Percentiles rank a stretch among this genome's conserved stretches.
These are phyloP conservation scores for Phalaenopsis aphrodite DNA, from an alignment of 106 monocot genomes.

Conservation along the genomic window DNA sequence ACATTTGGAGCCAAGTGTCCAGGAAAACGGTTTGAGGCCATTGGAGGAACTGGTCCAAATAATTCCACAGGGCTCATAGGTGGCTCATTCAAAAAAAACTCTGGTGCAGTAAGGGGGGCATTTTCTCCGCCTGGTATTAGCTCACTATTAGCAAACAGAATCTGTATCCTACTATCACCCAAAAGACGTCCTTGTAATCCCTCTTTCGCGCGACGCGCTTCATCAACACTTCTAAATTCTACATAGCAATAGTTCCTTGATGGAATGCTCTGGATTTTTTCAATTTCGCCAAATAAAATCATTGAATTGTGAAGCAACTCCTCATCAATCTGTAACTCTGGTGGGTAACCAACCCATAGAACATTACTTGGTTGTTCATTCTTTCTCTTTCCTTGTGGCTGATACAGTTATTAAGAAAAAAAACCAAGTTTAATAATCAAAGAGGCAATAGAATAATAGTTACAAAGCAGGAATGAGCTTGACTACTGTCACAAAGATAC, in stretches of 20 bases:
- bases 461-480: background rate
- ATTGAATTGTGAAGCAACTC: conserved; percentile 88
- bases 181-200: conserved; percentile 90
- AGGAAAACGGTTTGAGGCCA: conserved; percentile 31
- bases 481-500: conserved; percentile 13
- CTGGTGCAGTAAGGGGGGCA: conserved; percentile 10
- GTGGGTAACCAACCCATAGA: conserved; percentile 75
- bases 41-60: conserved; percentile 21
- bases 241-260: conserved; percentile 62
- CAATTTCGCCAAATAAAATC: conserved; percentile 94
- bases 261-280: conserved; percentile 59
- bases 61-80: conserved; percentile 33
- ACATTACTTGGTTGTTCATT: conserved; percentile 63
- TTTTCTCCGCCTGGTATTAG: conserved; percentile 20
- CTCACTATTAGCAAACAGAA: conserved; percentile 59
- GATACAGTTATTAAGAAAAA: conserved; percentile 9
- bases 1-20: conserved; percentile 22
- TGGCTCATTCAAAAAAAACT: conserved; percentile 40
- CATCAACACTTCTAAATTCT: conserved; percentile 82
- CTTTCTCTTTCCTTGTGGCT: conserved; percentile 18
- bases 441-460: background rate
- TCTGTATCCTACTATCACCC: conserved; percentile 83
- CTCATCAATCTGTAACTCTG: conserved; percentile 62
- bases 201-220: conserved; percentile 90
- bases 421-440: background rate